Evolutionary conservation across 805 yeast species (phyloP).

Genomic region (Kuraishia ogatae): DNA sequence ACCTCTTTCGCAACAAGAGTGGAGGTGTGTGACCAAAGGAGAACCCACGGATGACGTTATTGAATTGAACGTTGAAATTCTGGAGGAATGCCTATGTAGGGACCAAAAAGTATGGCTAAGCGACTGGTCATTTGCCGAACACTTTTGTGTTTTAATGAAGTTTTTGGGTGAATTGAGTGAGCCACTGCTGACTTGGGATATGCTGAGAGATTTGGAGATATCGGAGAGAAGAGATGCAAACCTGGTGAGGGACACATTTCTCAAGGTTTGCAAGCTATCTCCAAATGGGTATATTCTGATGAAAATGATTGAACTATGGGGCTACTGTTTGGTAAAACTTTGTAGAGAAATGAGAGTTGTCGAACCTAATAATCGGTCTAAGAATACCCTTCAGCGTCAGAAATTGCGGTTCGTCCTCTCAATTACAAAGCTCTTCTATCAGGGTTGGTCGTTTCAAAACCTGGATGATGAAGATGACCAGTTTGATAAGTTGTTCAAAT

Average conservation of each 20-base stretch:
- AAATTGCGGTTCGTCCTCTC: neutral
- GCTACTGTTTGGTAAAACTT: constrained; percentile 14
- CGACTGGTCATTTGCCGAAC: constrained; percentile 41
- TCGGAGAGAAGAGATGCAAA: neutral
- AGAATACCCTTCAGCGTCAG: neutral
- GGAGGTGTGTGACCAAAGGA: constrained; percentile 19
- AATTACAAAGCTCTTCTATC: neutral
- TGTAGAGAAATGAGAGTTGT: constrained; percentile 12
- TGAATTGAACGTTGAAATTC: constrained; percentile 29
- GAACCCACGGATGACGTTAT: constrained; percentile 17
- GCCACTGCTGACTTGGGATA: neutral
- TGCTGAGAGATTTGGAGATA: neutral
- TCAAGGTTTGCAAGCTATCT: constrained; percentile 10
- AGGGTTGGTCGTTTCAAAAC: neutral
- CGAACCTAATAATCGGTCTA: neutral
- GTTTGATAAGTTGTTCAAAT: neutral
- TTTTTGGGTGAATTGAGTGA: constrained; percentile 9
- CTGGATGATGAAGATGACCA: neutral
- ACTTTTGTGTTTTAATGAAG: constrained; percentile 20
- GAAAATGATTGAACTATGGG: constrained; percentile 29
- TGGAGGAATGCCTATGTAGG: constrained; percentile 35
- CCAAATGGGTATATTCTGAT: constrained; percentile 29
- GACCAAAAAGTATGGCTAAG: constrained; percentile 41
- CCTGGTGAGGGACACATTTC: neutral
- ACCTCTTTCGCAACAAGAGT: constrained; percentile 14